phyloP scores from a whole-genome alignment of 441 rosid genomes.

The Gossypium schwendimanii region DNA sequence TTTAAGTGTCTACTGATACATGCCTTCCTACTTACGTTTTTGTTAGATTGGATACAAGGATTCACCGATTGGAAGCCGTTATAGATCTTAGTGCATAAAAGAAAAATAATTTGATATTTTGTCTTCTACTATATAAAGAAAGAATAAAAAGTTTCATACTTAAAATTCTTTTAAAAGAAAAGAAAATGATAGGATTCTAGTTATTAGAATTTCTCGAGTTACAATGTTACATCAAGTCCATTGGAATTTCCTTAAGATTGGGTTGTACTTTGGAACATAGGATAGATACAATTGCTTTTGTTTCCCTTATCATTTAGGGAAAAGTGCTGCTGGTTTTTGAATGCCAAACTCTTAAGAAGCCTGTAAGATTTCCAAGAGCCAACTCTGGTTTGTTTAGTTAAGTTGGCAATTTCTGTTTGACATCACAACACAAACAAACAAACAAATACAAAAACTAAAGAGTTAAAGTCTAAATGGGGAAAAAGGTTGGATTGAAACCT shows the following conservation, averaged over 20 bases:
- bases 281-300: background rate
- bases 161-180: too few relatives aligned
- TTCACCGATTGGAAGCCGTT: background rate
- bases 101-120: background rate
- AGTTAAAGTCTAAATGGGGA: background rate
- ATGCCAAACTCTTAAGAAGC: background rate
- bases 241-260: background rate
- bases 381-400: background rate
- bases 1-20: background rate
- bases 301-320: background rate
- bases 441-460: background rate
- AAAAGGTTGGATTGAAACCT: background rate
- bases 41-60: background rate
- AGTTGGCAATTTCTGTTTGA: background rate
- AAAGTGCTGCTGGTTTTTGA: background rate
- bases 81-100: background rate
- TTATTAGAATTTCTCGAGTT: background rate
- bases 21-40: background rate
- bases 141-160: too few relatives aligned
- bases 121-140: background rate
- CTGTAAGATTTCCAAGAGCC: background rate
- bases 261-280: background rate
- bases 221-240: background rate
- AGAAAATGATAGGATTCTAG: background rate
- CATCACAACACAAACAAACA: background rate